These are phyloP conservation scores for Physcomitrium patens DNA, from an alignment of 225 moss, liverwort and hornwort species.

Conservation along the genomic window DNA sequence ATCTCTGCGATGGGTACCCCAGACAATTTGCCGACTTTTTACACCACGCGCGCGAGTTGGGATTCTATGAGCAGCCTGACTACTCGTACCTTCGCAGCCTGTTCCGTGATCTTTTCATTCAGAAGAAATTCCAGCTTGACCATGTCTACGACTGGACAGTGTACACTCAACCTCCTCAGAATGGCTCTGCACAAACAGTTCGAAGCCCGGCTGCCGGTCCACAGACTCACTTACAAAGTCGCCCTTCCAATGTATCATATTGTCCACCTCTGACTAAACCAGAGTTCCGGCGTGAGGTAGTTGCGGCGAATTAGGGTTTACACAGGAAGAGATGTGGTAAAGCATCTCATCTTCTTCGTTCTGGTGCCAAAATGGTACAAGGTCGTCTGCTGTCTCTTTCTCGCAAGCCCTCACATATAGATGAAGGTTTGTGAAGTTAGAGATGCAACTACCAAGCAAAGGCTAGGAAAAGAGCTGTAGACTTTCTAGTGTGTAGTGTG, in stretches of 20 bases:
- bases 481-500: not conserved
- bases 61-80: constrained; percentile 61
- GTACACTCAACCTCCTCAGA: constrained; percentile 33
- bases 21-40: constrained; percentile 53
- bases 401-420: not conserved
- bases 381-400: not conserved
- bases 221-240: constrained; percentile 3
- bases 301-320: constrained; percentile 53
- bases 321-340: not conserved
- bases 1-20: constrained; percentile 52
- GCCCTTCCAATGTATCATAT: constrained; percentile 43
- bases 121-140: constrained; percentile 61
- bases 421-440: too few species aligned
- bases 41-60: constrained; percentile 47
- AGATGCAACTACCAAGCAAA: not conserved
- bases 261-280: constrained; percentile 43
- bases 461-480: not conserved
- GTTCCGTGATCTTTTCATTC: constrained; percentile 65
- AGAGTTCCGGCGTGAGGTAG: constrained; percentile 44
- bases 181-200: not conserved
- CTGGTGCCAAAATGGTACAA: not conserved
- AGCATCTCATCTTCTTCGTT: not conserved
- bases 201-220: constrained; percentile 10
- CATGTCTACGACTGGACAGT: constrained; percentile 70
- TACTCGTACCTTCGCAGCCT: constrained; percentile 56